A percentile compares a stretch with the other conserved stretches of the same genome.
Conservation (phyloP, 345 rosid genomes). For the Ricinus communis region DNA sequence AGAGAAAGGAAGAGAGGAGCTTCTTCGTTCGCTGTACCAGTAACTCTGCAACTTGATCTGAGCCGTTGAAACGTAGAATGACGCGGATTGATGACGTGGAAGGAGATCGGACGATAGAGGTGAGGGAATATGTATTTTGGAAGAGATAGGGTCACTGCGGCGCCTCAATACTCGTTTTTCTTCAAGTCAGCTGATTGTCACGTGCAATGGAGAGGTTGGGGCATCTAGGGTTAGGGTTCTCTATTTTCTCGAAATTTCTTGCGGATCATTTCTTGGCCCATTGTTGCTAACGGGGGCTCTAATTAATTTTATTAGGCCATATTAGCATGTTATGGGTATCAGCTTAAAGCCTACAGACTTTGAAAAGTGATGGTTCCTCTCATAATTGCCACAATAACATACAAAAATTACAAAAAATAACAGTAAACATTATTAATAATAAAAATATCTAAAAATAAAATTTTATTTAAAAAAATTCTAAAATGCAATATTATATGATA, state of each 20-base stretch:
- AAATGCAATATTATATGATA: too few relatives aligned
- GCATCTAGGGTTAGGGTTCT: slow-evolving; percentile 37
- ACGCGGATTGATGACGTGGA: slow-evolving; percentile 62
- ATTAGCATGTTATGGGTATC: too few relatives aligned
- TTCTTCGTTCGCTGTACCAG: slow-evolving; percentile 51
- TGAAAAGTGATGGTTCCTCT: too few relatives aligned
- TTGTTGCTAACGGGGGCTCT: background rate
- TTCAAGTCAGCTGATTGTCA: slow-evolving; percentile 37
- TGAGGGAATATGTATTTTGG: slow-evolving; percentile 35
- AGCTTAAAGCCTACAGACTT: too few relatives aligned
- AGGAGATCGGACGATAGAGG: slow-evolving; percentile 39
- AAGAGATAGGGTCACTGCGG: slow-evolving; percentile 35
- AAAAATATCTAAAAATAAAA: too few relatives aligned
- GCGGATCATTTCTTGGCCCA: background rate
- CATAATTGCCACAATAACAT: too few relatives aligned
- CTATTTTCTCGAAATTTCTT: background rate
- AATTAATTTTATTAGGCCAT: too few relatives aligned
- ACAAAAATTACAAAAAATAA: too few relatives aligned
- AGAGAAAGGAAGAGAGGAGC: slow-evolving; percentile 27
- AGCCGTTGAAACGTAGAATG: slow-evolving; percentile 47
- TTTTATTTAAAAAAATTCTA: too few relatives aligned
- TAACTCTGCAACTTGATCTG: slow-evolving; percentile 56
- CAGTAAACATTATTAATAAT: too few relatives aligned
- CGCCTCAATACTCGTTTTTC: slow-evolving; percentile 25
- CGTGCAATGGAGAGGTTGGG: slow-evolving; percentile 25